phyloP scores from a whole-genome alignment of 2,329 filamentous ascomycete species.

The Cadophora luteo-olivacea region DNA sequence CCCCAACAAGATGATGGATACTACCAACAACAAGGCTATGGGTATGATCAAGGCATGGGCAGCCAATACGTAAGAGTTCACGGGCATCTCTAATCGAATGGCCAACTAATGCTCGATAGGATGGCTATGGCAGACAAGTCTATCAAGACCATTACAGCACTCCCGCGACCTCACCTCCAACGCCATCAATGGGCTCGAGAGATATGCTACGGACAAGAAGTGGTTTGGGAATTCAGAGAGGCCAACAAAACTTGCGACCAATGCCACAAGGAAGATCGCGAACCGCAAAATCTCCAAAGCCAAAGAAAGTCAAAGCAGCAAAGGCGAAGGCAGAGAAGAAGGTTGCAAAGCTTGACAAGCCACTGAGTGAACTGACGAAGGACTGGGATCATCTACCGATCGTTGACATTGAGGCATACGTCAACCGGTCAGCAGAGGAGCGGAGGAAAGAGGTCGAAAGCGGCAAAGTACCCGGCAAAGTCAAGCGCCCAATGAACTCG shows the following conservation, averaged over 20 bases:
- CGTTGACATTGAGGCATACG: constrained; percentile 81
- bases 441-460: constrained; percentile 72
- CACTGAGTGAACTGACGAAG: constrained; percentile 74
- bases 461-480: constrained; percentile 73
- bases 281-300: constrained; percentile 40
- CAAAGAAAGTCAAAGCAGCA: constrained; percentile 47
- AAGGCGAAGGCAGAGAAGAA: constrained; percentile 52
- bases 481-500: constrained; percentile 94
- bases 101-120: constrained; percentile 34
- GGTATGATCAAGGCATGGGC: constrained; percentile 39
- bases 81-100: background rate
- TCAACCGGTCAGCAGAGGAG: constrained; percentile 71
- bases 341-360: constrained; percentile 64
- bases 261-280: constrained; percentile 39
- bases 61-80: constrained; percentile 40
- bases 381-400: constrained; percentile 67
- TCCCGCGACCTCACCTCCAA: constrained; percentile 60
- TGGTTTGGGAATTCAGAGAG: constrained; percentile 36
- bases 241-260: constrained; percentile 37
- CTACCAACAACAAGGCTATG: constrained; percentile 37
- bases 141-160: constrained; percentile 54
- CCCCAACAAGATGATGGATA: constrained; percentile 34
- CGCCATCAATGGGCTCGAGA: constrained; percentile 45
- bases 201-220: constrained; percentile 42
- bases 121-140: constrained; percentile 31